A percentile compares a stretch with the other conserved stretches of the same genome.
phyloP scores from a whole-genome alignment of 768 basidiomycete species.

The Terana coerulea region DNA sequence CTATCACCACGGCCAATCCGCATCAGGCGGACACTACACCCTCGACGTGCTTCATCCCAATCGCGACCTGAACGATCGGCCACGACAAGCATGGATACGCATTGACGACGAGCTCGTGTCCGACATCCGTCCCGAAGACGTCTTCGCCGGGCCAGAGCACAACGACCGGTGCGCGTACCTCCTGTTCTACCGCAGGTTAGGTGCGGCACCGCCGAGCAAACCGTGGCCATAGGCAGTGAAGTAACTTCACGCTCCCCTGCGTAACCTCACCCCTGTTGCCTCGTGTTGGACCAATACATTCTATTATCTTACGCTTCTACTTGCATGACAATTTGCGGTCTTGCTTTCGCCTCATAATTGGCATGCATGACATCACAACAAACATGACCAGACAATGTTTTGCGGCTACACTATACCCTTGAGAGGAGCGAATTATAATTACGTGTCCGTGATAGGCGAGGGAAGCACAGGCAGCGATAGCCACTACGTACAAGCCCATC shows the following conservation, averaged over 20 bases:
- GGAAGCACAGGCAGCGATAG: constrained; percentile 4
- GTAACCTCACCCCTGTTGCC: no score
- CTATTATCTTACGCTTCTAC: no score
- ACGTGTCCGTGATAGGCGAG: constrained; percentile 9
- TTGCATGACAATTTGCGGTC: no score
- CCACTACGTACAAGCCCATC: constrained; percentile 8
- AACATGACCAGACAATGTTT: no score
- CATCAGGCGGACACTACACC: constrained; percentile 94
- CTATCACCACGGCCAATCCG: constrained; percentile 91
- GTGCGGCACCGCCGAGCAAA: constrained; percentile 15
- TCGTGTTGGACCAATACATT: no score
- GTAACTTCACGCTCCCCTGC: no score
- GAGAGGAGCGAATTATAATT: constrained; percentile 7
- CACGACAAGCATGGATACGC: constrained; percentile 79
- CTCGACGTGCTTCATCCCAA: constrained; percentile 81
- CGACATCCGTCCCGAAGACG: constrained; percentile 68
- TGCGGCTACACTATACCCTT: background rate
- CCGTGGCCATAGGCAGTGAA: constrained; percentile 8
- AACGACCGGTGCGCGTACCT: constrained; percentile 81
- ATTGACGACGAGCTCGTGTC: constrained; percentile 91
- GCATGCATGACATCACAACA: background rate
- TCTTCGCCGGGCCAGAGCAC: constrained; percentile 50
- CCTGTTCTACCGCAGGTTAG: constrained; percentile 76
- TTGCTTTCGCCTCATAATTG: background rate
- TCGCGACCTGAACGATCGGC: constrained; percentile 41